Conservation (phyloP, 768 basidiomycete species). For the Hygrocybe coccinea region DNA sequence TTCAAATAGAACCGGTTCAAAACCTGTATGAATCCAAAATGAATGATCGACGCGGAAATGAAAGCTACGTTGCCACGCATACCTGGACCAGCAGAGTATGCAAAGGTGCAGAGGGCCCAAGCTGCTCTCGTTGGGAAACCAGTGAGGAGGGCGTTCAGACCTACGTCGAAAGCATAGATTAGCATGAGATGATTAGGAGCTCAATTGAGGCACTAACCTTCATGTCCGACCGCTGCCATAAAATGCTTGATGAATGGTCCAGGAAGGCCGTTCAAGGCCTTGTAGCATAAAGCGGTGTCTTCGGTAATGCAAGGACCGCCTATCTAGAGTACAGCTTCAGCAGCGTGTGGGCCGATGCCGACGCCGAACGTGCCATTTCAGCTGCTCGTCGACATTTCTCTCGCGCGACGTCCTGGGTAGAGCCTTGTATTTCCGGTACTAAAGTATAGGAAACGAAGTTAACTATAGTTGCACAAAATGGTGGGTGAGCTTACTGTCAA, state of each 20-base stretch:
- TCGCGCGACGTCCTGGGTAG: slow-evolving; percentile 81
- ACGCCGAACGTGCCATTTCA: slow-evolving; percentile 50
- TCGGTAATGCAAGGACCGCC: slow-evolving; percentile 64
- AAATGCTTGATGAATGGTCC: slow-evolving; percentile 98
- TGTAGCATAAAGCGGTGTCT: slow-evolving; percentile 91
- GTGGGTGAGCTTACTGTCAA: slow-evolving; percentile 63
- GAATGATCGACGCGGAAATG: not conserved
- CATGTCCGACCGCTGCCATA: slow-evolving; percentile 74
- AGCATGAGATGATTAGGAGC: not conserved
- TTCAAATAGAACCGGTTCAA: slow-evolving; percentile 71
- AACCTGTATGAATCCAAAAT: slow-evolving; percentile 26
- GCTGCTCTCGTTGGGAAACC: slow-evolving; percentile 76
- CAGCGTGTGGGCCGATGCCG: not conserved
- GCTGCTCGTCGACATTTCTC: slow-evolving; percentile 87
- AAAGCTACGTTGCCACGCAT: slow-evolving; percentile 5
- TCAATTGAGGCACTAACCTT: slow-evolving; percentile 33
- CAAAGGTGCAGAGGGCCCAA: slow-evolving; percentile 92
- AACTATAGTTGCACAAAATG: not conserved
- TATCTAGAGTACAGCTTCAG: slow-evolving; percentile 28
- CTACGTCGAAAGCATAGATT: not conserved
- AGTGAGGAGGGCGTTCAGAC: slow-evolving; percentile 78
- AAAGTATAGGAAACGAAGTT: slow-evolving; percentile 2
- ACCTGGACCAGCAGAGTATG: slow-evolving; percentile 83
- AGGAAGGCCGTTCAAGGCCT: slow-evolving; percentile 84
- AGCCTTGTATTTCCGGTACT: slow-evolving; percentile 96